A percentile compares a stretch with the other conserved stretches of the same genome.
Evolutionary conservation across 2,329 filamentous ascomycete genomes (phyloP).

Genomic region (Sporothrix pallida): DNA sequence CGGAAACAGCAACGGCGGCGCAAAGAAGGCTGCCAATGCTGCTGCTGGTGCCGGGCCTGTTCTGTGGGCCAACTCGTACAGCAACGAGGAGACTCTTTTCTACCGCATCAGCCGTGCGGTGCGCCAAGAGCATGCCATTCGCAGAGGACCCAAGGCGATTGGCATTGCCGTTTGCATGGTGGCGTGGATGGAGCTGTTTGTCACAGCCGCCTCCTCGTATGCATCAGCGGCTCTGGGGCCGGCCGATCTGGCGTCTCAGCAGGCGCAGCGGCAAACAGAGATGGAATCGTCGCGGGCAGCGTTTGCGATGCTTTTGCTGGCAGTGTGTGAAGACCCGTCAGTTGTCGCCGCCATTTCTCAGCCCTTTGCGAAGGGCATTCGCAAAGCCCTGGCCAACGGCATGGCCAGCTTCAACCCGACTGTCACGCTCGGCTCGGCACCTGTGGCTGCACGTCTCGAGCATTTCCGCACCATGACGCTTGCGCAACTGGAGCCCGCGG

Average conservation of each 20-base stretch:
- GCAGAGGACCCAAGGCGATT: constrained; percentile 54
- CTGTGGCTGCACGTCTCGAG: constrained; percentile 61
- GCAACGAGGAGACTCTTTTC: constrained; percentile 86
- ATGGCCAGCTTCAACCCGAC: constrained; percentile 61
- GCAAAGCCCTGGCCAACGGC: constrained; percentile 57
- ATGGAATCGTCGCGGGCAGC: constrained; percentile 66
- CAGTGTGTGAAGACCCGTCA: constrained; percentile 64
- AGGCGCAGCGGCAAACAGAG: constrained; percentile 55
- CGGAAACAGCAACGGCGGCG: background rate
- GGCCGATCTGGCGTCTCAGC: constrained; percentile 42
- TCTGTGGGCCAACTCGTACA: constrained; percentile 64
- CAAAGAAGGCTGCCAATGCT: constrained; percentile 37
- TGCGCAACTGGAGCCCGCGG: constrained; percentile 59
- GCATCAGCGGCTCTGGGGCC: constrained; percentile 54
- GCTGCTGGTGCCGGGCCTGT: constrained; percentile 37
- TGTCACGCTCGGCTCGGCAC: constrained; percentile 62
- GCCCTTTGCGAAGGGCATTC: constrained; percentile 56
- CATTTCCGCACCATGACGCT: constrained; percentile 64
- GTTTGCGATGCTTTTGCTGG: constrained; percentile 67
- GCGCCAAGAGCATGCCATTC: constrained; percentile 59
- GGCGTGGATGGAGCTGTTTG: constrained; percentile 65
- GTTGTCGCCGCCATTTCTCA: constrained; percentile 61
- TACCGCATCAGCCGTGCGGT: constrained; percentile 92
- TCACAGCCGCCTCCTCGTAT: constrained; percentile 57
- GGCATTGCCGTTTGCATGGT: constrained; percentile 58